Percentiles rank a stretch among this genome's conserved stretches.
phyloP scores from a whole-genome alignment of 1,284 basidiomycete genomes.

The Sparassis latifolia region DNA sequence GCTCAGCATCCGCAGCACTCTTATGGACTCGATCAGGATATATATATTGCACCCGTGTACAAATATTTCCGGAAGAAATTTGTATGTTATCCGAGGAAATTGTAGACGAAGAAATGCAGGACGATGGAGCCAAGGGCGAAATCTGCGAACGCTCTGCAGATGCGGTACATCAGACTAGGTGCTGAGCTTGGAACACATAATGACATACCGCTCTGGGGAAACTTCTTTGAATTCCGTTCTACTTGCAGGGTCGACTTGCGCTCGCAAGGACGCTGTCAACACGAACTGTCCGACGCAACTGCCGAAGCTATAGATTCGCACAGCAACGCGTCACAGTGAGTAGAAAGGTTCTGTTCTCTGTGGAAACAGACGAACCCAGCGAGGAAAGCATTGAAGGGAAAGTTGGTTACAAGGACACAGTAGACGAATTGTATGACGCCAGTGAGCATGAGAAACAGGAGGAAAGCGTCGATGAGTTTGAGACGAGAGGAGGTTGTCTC shows the following conservation, averaged over 20 bases:
- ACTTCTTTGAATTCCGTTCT: slow-evolving; percentile 78
- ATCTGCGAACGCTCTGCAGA: slow-evolving; percentile 86
- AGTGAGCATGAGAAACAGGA: slow-evolving; percentile 88
- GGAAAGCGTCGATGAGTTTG: slow-evolving; percentile 91
- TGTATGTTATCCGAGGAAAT: slow-evolving; percentile 73
- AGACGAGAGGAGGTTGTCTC: slow-evolving; percentile 76
- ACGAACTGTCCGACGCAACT: slow-evolving; percentile 97
- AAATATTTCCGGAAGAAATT: slow-evolving; percentile 10
- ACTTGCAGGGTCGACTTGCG: slow-evolving; percentile 89
- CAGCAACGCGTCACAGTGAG: background rate
- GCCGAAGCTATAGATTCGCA: slow-evolving; percentile 65
- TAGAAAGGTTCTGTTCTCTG: too few relatives aligned
- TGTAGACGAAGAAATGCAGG: slow-evolving; percentile 97
- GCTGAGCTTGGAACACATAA: background rate
- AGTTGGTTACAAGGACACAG: slow-evolving; percentile 87
- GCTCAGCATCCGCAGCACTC: background rate
- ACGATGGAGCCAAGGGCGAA: slow-evolving; percentile 92
- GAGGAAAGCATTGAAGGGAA: slow-evolving; percentile 96
- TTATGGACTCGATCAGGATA: slow-evolving; percentile 10
- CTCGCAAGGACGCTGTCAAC: slow-evolving; percentile 84
- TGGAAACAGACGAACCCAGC: slow-evolving; percentile 65
- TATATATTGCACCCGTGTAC: slow-evolving; percentile 15
- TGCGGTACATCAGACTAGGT: too few relatives aligned
- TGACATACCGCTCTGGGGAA: slow-evolving; percentile 85
- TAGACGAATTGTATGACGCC: slow-evolving; percentile 91